Evolutionary conservation across 495 filamentous ascomycete genomes (phyloP).

Genomic region (Aeminium ludgeri): DNA sequence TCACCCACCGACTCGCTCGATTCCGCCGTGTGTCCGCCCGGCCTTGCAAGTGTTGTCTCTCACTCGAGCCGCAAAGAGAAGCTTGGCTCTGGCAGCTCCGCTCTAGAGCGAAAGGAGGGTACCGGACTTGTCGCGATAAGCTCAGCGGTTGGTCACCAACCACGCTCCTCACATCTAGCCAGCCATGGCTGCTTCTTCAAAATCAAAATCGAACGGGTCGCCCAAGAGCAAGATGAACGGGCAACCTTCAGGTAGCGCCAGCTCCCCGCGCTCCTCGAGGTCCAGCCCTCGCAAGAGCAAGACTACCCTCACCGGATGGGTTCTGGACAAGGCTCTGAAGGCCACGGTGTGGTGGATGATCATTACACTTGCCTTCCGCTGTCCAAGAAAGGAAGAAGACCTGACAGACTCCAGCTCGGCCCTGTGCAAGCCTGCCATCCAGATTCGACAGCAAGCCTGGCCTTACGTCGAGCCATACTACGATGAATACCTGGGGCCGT

Average conservation of each 20-base stretch:
- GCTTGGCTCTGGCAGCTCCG: too few relatives aligned
- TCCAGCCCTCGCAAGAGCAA: slow-evolving; percentile 2
- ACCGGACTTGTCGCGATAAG: too few relatives aligned
- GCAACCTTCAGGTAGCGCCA: slow-evolving; percentile 4
- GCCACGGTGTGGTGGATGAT: slow-evolving; percentile 73
- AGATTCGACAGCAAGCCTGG: slow-evolving; percentile 44
- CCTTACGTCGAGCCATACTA: slow-evolving; percentile 83
- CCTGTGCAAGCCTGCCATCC: slow-evolving; percentile 74
- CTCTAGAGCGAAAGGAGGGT: too few relatives aligned
- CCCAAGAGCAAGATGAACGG: slow-evolving; percentile 11
- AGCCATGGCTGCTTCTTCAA: neutral
- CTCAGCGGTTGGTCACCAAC: too few relatives aligned
- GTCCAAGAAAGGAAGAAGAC: slow-evolving; percentile 50
- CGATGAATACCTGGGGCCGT: slow-evolving; percentile 61
- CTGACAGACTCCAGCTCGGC: slow-evolving; percentile 53
- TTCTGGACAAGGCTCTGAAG: slow-evolving; percentile 11
- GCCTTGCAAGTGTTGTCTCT: too few relatives aligned
- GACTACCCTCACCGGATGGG: slow-evolving; percentile 5
- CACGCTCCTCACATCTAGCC: too few relatives aligned
- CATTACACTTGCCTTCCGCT: slow-evolving; percentile 62
- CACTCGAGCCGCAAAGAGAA: too few relatives aligned
- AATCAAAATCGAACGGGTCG: neutral
- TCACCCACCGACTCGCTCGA: too few relatives aligned
- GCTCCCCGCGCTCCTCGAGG: neutral
- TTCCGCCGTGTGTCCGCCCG: too few relatives aligned